Conservation (phyloP, 495 filamentous ascomycete genomes). For the Pyrenopolyporus hunteri region DNA sequence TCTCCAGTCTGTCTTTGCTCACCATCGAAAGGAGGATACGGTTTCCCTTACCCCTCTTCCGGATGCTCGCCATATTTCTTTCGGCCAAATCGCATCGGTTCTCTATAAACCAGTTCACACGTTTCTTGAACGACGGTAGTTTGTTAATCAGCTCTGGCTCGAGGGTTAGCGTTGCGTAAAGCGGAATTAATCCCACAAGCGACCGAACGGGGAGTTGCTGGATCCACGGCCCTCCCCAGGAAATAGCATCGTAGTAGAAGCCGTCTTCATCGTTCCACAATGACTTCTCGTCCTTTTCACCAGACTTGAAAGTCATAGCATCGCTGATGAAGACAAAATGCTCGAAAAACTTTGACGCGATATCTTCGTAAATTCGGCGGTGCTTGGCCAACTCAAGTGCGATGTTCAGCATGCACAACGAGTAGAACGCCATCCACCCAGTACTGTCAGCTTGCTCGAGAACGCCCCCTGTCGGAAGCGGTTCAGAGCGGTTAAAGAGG, state of each 20-base stretch:
- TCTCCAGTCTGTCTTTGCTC: conserved; percentile 82
- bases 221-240: conserved; percentile 89
- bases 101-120: conserved; percentile 90
- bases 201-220: conserved; percentile 91
- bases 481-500: conserved; percentile 96
- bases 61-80: conserved; percentile 91
- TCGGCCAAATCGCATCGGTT: conserved; percentile 84
- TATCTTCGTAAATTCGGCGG: conserved; percentile 95
- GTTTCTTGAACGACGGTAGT: conserved; percentile 91
- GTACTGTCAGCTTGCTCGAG: conserved; percentile 97
- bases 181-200: conserved; percentile 88
- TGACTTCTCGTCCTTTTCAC: conserved; percentile 75
- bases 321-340: conserved; percentile 98
- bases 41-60: conserved; percentile 84
- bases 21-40: conserved; percentile 85
- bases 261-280: conserved; percentile 95
- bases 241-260: conserved; percentile 98
- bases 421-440: conserved; percentile 99
- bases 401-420: conserved; percentile 93
- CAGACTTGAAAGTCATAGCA: conserved; percentile 90
- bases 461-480: conserved; percentile 88
- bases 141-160: conserved; percentile 92
- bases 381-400: conserved; percentile 93
- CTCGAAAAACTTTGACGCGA: conserved; percentile 98
- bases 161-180: conserved; percentile 88